Evolutionary conservation across 2,329 filamentous ascomycete species (phyloP).

Genomic region (Aciculosporium take): DNA sequence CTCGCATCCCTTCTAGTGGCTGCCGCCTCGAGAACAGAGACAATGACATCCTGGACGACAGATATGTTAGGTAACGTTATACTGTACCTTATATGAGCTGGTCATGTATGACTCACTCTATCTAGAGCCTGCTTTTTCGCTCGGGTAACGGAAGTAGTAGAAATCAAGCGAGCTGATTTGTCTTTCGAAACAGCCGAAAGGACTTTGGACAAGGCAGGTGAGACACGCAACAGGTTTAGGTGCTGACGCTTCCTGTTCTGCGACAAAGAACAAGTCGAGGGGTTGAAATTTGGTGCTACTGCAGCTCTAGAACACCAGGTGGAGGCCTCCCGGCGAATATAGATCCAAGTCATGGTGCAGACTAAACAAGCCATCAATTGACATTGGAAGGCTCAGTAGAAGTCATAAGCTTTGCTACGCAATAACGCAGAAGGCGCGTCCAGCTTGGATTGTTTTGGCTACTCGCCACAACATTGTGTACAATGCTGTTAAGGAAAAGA

Average conservation of each 20-base stretch:
- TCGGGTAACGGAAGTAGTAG: slow-evolving; percentile 15
- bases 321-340: slow-evolving; percentile 25
- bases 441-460: too few relatives aligned
- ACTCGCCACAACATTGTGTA: too few relatives aligned
- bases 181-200: neutral
- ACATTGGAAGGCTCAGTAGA: neutral
- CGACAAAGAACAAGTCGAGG: neutral
- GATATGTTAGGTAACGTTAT: neutral
- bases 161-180: slow-evolving; percentile 13
- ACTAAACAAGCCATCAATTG: slow-evolving; percentile 8
- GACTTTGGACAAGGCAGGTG: neutral
- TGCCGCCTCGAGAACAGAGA: slow-evolving; percentile 75
- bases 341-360: slow-evolving; percentile 25
- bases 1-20: slow-evolving; percentile 88
- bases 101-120: slow-evolving; percentile 12
- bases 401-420: neutral
- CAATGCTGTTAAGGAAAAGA: too few relatives aligned
- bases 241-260: slow-evolving; percentile 1
- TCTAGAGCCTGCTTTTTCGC: slow-evolving; percentile 19
- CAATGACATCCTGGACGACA: slow-evolving; percentile 57
- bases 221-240: neutral
- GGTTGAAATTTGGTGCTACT: slow-evolving; percentile 1
- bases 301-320: slow-evolving; percentile 13
- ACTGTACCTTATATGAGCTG: neutral
- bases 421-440: neutral